phyloP scores from a whole-genome alignment of 2,329 filamentous ascomycete species.

The Knoxdaviesia proteae region DNA sequence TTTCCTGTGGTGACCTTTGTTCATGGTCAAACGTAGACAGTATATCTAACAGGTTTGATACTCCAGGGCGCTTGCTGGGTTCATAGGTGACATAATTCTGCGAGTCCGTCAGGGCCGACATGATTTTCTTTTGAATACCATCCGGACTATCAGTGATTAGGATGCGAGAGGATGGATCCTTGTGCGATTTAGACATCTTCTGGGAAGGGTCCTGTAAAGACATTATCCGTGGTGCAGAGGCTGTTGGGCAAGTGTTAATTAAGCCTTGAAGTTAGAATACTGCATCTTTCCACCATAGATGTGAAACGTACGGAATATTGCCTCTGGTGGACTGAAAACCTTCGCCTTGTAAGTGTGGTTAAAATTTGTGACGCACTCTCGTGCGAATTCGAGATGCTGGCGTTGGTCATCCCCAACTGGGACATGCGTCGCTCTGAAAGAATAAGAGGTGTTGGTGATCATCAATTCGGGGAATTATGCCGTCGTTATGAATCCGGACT shows the following conservation, averaged over 20 bases:
- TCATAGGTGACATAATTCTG: constrained; percentile 50
- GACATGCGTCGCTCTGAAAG: constrained; percentile 61
- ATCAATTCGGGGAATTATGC: no score
- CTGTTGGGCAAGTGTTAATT: constrained; percentile 17
- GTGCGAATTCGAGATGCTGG: constrained; percentile 84
- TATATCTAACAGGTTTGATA: constrained; percentile 72
- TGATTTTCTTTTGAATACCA: constrained; percentile 49
- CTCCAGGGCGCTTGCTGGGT: constrained; percentile 46
- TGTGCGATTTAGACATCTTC: constrained; percentile 91
- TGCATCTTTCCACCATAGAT: not conserved
- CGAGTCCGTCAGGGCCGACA: constrained; percentile 57
- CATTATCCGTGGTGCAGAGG: constrained; percentile 74
- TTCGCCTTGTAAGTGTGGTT: constrained; percentile 47
- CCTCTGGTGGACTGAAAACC: constrained; percentile 44
- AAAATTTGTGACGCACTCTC: constrained; percentile 71
- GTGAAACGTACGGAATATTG: constrained; percentile 42
- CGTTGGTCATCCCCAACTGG: constrained; percentile 90
- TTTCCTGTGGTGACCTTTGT: constrained; percentile 16
- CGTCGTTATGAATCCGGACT: not conserved
- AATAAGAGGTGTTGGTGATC: not conserved
- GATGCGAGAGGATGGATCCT: constrained; percentile 54
- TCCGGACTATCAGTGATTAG: constrained; percentile 52
- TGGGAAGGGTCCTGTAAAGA: constrained; percentile 54
- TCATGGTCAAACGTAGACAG: constrained; percentile 43
- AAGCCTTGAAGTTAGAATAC: not conserved